Percentiles rank a stretch among this genome's conserved stretches.
Conservation (phyloP, 1,284 basidiomycete species). For the Heterobasidion parviporum region DNA sequence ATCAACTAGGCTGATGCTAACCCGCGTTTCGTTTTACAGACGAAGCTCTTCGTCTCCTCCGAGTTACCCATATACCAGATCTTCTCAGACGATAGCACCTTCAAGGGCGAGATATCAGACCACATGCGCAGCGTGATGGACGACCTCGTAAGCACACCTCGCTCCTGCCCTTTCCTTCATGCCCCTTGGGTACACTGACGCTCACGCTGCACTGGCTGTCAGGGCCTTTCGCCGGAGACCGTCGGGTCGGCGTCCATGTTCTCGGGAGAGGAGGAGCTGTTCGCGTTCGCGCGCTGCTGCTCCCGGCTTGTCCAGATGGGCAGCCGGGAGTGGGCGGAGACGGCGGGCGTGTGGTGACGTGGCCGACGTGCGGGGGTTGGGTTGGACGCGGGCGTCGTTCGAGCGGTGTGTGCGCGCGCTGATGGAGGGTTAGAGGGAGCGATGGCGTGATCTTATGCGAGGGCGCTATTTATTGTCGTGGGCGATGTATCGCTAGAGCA, state of each 20-base stretch:
- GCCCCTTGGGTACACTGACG: not conserved
- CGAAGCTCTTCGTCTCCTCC: conserved; percentile 84
- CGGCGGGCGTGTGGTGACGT: conserved; percentile 28
- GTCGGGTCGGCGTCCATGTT: conserved; percentile 84
- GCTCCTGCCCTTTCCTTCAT: not conserved
- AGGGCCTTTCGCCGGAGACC: conserved; percentile 72
- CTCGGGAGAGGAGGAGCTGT: conserved; percentile 88
- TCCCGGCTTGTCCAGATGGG: conserved; percentile 91
- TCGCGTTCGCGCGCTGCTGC: conserved; percentile 91
- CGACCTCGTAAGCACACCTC: conserved; percentile 57
- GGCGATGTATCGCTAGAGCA: too few species aligned
- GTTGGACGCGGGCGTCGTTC: too few species aligned
- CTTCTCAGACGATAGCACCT: conserved; percentile 66
- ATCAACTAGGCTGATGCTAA: conserved; percentile 18
- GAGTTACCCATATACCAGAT: conserved; percentile 85
- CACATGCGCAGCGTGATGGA: conserved; percentile 89
- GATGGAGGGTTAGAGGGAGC: not conserved
- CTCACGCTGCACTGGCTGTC: not conserved
- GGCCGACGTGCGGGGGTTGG: not conserved
- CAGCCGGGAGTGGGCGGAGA: conserved; percentile 76
- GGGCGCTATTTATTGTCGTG: not conserved
- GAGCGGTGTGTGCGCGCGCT: too few species aligned
- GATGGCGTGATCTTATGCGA: not conserved
- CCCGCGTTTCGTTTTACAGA: conserved; percentile 24
- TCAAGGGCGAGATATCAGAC: conserved; percentile 47